Conservation (phyloP, 2,329 filamentous ascomycete species). For the Sclerotiophoma versabilis region DNA sequence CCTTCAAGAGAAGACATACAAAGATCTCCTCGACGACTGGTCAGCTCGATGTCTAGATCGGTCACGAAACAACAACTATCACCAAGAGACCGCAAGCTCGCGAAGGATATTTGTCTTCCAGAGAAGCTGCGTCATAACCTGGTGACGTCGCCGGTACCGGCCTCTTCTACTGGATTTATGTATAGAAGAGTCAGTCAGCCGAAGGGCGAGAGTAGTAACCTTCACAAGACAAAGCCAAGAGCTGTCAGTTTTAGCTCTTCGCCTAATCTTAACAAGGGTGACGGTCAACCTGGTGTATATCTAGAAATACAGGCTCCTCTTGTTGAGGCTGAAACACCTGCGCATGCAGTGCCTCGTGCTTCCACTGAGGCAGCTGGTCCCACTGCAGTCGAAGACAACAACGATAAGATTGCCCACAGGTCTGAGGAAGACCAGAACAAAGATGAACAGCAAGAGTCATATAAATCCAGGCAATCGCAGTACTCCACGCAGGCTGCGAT, state of each 20-base stretch:
- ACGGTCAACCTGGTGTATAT: neutral
- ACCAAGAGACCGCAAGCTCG: neutral
- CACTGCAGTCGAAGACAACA: neutral
- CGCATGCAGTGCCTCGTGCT: neutral
- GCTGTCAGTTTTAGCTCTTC: conserved; percentile 37
- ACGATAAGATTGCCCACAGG: neutral
- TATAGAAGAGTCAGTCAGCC: conserved; percentile 32
- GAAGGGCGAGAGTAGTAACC: conserved; percentile 12
- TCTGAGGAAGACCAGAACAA: neutral
- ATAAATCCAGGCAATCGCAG: conserved; percentile 29
- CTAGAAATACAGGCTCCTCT: neutral
- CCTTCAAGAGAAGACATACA: neutral
- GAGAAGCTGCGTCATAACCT: conserved; percentile 18
- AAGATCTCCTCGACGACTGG: conserved; percentile 24
- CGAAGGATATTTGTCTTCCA: neutral
- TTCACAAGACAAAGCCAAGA: conserved; percentile 25
- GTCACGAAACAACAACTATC: neutral
- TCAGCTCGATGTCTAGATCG: neutral
- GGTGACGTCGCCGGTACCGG: conserved; percentile 32
- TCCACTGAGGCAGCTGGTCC: neutral
- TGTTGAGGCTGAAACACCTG: neutral
- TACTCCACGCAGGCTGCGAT: conserved; percentile 49
- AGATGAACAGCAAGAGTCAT: conserved; percentile 10
- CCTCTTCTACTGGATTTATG: conserved; percentile 36
- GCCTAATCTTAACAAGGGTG: conserved; percentile 15